Base-by-base conservation (phyloP, 2,329 filamentous ascomycete genomes). In the Aspergillus persii region DNA sequence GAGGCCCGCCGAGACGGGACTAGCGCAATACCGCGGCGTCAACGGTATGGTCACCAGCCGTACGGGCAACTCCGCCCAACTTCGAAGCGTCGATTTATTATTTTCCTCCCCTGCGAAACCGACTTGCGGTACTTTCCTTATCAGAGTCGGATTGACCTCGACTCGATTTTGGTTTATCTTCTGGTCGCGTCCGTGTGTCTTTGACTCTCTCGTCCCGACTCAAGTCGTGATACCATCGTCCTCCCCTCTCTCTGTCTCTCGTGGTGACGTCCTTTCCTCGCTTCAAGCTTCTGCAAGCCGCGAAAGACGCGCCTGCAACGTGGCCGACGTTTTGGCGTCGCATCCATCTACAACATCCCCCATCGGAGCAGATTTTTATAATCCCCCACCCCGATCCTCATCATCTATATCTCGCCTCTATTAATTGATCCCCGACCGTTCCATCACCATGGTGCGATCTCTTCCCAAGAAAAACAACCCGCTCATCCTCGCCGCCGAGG, bases 381-480 rank as follows among this genome's bases (percentile, higher is more conserved):
- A 30, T 31, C 54, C 39, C 30, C 64, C 64, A 60, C 55, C 59
- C 62, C 58, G 48, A 48, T 51, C 50, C 57, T 39, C 30, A 57
- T 54, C 55, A 44, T 47, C 49, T 47, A 47, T 47, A 47, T 61
- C 54, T 59, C 31, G 52, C 50, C 31, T 23, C 55, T 50, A 56
- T 61, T 59, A 53, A 36, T 56, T 47, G 36, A 54, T 26, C 23
- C 47, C 18, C 31, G 30, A 23, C 53, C 29, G 12, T 27, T 57
- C 54, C 58, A 65, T 59, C 66, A 69, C 53, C 68, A 78, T 72
- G 69, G 74, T 73, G 75, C 78, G 80, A 68, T 68, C 74, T 58
- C 71, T 82, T 52, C 80, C 80, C 4, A 75, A 76, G 61, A 77
- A 71, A 63, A 71, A 72, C 55, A 82, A 82, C 67, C 80, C 79